Percentiles rank a stretch among this genome's conserved stretches.
These are phyloP conservation scores for Zasmidium citrigriseum DNA, from an alignment of 2,329 filamentous ascomycete genomes.

Conservation along the genomic window DNA sequence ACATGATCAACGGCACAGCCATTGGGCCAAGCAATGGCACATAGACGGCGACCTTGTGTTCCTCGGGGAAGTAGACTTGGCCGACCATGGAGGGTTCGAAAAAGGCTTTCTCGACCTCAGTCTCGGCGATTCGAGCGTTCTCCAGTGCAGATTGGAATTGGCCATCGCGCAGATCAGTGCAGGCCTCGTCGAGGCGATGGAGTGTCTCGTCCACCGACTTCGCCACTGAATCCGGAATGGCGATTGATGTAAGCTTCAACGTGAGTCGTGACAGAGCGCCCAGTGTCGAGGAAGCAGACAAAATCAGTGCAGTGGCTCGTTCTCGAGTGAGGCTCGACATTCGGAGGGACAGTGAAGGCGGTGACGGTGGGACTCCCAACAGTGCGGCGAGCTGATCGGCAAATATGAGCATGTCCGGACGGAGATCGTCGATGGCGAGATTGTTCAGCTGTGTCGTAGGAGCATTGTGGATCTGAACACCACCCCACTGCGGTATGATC, in stretches of 20 bases:
- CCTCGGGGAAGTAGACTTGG: constrained; percentile 96
- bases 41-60: constrained; percentile 97
- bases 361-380: constrained; percentile 78
- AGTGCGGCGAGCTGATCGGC: constrained; percentile 86
- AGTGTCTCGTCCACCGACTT: constrained; percentile 82
- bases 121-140: constrained; percentile 81
- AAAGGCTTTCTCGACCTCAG: constrained; percentile 88
- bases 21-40: constrained; percentile 87
- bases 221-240: constrained; percentile 84
- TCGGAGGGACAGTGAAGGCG: constrained; percentile 76
- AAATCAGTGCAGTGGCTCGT: constrained; percentile 77
- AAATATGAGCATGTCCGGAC: constrained; percentile 83
- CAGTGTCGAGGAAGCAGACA: constrained; percentile 88
- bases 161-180: constrained; percentile 65
- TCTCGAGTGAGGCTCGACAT: constrained; percentile 84
- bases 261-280: constrained; percentile 89
- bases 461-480: constrained; percentile 69
- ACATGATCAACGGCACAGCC: constrained; percentile 84
- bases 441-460: constrained; percentile 40
- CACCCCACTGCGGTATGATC: constrained; percentile 96
- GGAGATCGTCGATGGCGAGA: constrained; percentile 67
- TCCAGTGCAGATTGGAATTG: constrained; percentile 68
- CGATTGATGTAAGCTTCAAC: constrained; percentile 81
- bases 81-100: constrained; percentile 99
- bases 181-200: constrained; percentile 73